phyloP scores from a whole-genome alignment of 129 eudicot species.

The Oenanthe sinensis region DNA sequence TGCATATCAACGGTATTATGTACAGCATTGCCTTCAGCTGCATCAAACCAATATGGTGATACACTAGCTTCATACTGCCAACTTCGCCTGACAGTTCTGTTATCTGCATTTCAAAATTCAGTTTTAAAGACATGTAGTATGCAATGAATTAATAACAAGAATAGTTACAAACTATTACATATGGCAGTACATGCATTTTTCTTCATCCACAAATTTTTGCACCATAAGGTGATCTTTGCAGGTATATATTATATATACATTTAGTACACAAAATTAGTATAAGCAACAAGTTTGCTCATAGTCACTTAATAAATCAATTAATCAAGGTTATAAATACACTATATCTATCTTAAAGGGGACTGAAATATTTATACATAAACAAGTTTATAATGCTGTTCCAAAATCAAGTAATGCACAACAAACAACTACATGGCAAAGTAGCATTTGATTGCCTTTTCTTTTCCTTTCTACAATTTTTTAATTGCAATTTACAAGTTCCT shows the following conservation, averaged over 20 bases:
- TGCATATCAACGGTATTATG: conserved; percentile 66
- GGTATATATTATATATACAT: neutral
- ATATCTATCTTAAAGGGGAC: neutral
- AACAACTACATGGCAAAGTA: neutral
- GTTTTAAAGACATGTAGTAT: neutral
- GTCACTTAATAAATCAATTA: neutral
- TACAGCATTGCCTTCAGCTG: conserved; percentile 79
- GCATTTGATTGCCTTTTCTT: neutral
- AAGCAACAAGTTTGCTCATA: neutral
- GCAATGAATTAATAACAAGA: neutral
- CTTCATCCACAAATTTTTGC: conserved; percentile 1
- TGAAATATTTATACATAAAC: neutral
- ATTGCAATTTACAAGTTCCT: neutral
- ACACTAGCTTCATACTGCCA: conserved; percentile 61
- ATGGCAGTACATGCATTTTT: neutral
- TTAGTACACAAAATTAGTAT: neutral
- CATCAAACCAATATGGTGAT: conserved; percentile 93
- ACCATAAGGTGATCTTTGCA: neutral
- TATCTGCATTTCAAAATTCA: conserved; percentile 33
- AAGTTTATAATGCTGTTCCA: neutral
- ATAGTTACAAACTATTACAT: neutral
- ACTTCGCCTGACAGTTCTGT: conserved; percentile 18
- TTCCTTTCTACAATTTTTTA: too few species aligned
- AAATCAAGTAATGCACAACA: neutral
- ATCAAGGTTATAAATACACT: neutral